Base-by-base conservation (phyloP, 306 rosid species). In the Medicago ruthenica region DNA sequence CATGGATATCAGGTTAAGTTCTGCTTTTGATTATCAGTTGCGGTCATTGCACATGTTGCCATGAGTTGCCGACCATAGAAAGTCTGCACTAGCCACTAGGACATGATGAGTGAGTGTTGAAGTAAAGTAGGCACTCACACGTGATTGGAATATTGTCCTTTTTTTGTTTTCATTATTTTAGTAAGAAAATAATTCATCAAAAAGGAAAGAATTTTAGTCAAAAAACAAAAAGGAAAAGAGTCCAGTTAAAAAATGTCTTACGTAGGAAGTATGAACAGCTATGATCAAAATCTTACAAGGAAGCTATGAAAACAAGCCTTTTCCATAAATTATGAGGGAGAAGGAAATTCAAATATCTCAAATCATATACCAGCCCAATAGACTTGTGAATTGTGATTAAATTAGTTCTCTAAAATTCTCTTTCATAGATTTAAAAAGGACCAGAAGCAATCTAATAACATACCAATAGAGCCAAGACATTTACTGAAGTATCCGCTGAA, bases 1-100 rank as follows among this genome's bases (percentile, higher is more conserved):
- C 98, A 93, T 84, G 98, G 98, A 75, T 93, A 93, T 84, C 98
- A 93, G 98, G 98, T 93, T 70, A 85, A 54, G n/a, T 75, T 75
- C 68, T 63, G 42, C 48, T 74, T 57, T 31, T 45, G 57, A 40
- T 81, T 61, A 73, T 50, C 68, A 64, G 16, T 50, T 69, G 24
- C 37, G 21, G 18, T 62, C 63, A 27, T 14, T 13, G 16, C n/a
- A 63, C 27, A 58, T 69, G 48, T 73, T 21, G 5, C 36, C 34
- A 57, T 66, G 73, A 82, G 79, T 77, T 68, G 83, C 13, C 34
- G 61, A n/a, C 64, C 58, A 41, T 78, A 21, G 62, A 58, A 65
- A 80, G 68, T 80, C 58, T 76, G 73, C 42, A 50, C 31, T 37
- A 59, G 55, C 64, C 42, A 58, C 31, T 37, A 59, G 62, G 59